A percentile compares a stretch with the other conserved stretches of the same genome.
Evolutionary conservation across 768 basidiomycete species (phyloP).

Genomic region (Podaxis sp.): DNA sequence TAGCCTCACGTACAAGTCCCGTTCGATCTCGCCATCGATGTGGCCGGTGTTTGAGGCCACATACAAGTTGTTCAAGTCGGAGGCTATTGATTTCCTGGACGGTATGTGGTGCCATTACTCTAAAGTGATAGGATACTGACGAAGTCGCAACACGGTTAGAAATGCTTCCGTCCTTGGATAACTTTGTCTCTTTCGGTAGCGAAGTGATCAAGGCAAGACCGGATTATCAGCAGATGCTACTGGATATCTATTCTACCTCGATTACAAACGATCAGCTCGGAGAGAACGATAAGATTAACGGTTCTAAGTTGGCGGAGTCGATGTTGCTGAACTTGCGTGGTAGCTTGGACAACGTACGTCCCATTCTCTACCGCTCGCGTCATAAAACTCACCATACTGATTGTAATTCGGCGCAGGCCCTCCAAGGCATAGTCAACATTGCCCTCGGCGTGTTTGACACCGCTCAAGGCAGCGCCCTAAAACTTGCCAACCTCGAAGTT

Average conservation of each 20-base stretch:
- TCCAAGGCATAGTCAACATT: constrained; percentile 65
- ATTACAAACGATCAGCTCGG: constrained; percentile 73
- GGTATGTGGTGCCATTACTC: constrained; percentile 42
- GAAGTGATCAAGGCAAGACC: constrained; percentile 70
- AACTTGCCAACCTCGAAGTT: constrained; percentile 79
- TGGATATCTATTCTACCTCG: constrained; percentile 81
- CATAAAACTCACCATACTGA: not conserved
- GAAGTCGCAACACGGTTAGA: constrained; percentile 41
- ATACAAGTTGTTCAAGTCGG: constrained; percentile 78
- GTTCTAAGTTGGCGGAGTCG: constrained; percentile 83
- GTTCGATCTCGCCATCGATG: constrained; percentile 74
- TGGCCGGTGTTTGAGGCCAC: constrained; percentile 88
- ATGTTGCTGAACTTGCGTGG: constrained; percentile 80
- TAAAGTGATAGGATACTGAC: not conserved
- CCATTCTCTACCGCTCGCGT: not conserved
- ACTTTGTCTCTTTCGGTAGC: constrained; percentile 82
- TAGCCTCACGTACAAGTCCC: constrained; percentile 79
- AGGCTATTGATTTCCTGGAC: constrained; percentile 85
- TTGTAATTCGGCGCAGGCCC: constrained; percentile 39
- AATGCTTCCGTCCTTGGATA: constrained; percentile 87
- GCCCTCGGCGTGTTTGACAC: constrained; percentile 60
- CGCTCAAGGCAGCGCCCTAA: constrained; percentile 62
- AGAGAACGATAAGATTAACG: constrained; percentile 81
- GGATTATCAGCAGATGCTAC: constrained; percentile 76
- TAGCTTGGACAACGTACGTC: constrained; percentile 71